Evolutionary conservation across 495 filamentous ascomycete species (phyloP).

Genomic region (Trichoderma virens): DNA sequence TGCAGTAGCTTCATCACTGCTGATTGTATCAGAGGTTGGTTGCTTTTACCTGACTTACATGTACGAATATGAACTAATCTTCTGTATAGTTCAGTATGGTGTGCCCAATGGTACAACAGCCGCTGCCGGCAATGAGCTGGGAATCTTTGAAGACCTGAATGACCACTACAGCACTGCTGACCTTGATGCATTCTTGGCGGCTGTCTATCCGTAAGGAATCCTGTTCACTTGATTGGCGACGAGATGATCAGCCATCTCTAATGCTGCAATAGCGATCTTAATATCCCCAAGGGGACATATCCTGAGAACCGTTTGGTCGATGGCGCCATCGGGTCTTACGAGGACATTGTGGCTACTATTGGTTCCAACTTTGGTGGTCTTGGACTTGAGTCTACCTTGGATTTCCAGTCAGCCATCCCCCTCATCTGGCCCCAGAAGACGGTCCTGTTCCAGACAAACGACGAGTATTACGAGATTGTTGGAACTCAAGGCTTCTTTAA

Average conservation of each 20-base stretch:
- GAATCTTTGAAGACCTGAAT: constrained; percentile 27
- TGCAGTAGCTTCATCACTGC: constrained; percentile 2
- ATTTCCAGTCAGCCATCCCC: constrained; percentile 28
- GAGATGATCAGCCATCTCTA: too few relatives aligned
- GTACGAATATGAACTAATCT: neutral
- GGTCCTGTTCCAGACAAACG: constrained; percentile 52
- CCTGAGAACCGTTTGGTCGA: constrained; percentile 22
- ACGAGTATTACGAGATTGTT: constrained; percentile 36
- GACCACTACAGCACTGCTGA: constrained; percentile 45
- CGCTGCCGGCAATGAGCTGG: constrained; percentile 26
- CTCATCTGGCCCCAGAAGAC: constrained; percentile 52
- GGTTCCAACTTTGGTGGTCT: constrained; percentile 13
- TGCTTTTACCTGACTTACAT: neutral
- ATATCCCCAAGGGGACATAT: constrained; percentile 26
- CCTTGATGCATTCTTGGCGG: constrained; percentile 53
- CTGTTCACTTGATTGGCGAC: too few relatives aligned
- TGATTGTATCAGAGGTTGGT: constrained; percentile 25
- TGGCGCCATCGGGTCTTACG: constrained; percentile 20
- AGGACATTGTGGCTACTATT: constrained; percentile 15
- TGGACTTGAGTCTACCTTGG: constrained; percentile 26
- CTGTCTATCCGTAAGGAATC: constrained; percentile 27
- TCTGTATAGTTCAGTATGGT: constrained; percentile 23
- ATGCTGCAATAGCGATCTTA: constrained; percentile 11
- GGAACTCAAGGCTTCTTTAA: neutral
- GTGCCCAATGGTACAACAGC: constrained; percentile 24